phyloP scores from a whole-genome alignment of 1,284 basidiomycete genomes.

The Leccinum ponderosum region DNA sequence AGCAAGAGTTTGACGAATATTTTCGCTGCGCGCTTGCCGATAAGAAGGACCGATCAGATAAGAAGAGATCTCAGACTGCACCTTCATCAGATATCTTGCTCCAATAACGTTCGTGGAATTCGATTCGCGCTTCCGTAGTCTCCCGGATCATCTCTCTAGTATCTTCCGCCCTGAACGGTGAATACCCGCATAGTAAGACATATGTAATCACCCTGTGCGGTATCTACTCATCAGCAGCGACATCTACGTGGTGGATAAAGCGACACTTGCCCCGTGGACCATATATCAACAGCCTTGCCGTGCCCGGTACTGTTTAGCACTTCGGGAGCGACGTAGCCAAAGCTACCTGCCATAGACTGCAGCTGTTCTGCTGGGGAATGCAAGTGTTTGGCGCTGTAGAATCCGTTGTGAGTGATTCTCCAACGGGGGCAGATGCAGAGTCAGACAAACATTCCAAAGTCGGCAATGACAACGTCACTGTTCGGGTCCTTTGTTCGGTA shows the following conservation, averaged over 20 bases:
- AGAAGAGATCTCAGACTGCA: constrained; percentile 25
- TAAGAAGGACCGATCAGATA: background rate
- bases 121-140: constrained; percentile 80
- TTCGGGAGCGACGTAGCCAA: constrained; percentile 95
- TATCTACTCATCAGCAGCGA: background rate
- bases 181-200: constrained; percentile 89
- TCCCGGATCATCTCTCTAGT: constrained; percentile 76
- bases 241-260: background rate
- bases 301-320: constrained; percentile 84
- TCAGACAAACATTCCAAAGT: constrained; percentile 87
- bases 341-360: constrained; percentile 82
- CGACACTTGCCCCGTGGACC: constrained; percentile 82
- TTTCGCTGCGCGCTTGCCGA: constrained; percentile 59
- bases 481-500: constrained; percentile 76
- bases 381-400: constrained; percentile 78
- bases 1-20: constrained; percentile 80
- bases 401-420: background rate
- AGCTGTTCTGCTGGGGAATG: constrained; percentile 79
- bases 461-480: constrained; percentile 88
- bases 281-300: constrained; percentile 91
- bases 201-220: constrained; percentile 84
- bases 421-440: background rate
- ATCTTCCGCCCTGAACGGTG: constrained; percentile 89
- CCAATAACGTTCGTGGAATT: constrained; percentile 96
- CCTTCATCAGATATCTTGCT: constrained; percentile 80